Base-by-base conservation (phyloP, 495 filamentous ascomycete species). In the Aspergillus mulundensis region DNA sequence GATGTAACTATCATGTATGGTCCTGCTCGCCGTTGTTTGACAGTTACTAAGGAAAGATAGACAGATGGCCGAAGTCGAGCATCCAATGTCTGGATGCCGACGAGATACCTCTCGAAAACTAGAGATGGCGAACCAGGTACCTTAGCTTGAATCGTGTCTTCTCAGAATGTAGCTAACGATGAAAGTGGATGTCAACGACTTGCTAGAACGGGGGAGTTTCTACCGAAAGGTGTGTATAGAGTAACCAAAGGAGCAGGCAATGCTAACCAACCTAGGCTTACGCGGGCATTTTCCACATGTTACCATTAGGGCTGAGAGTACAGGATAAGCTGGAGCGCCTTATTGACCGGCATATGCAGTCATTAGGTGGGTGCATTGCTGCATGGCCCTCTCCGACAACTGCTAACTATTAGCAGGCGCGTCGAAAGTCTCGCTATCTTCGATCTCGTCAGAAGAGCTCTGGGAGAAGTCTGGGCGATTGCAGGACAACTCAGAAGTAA, bases 271-370 rank as follows among this genome's bases (percentile, higher is more conserved):
- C 32, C 1, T 39, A 92, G 84, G 87, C 90, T 38, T 84, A 95
- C 60, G 82, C 93, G 4, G 95, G 94, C 5, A 81, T 98, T 32
- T 97, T 97, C 67, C 95, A 98, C 68, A 79, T 96, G 63, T 77
- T 98, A 8, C 94, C 94, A 1, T 76, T 98, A n/a, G 94, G 94
- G 3, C 77, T 89, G 34, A 79, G 90, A 28, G 90, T 97, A 0
- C 91, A 96, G 64, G 84, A 90, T 45, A 98, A 97, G 67, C 67
- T 97, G 24, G 90, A 97, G 61, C 67, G 68, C 5, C 74, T 97
- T 4, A 87, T 98, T 66, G 91, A 95, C 57, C 90, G 87, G 66
- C 85, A 96, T 66, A 97, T 98, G 94, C 74, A 77, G 24, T 76
- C 74, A 52, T 56, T 96, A 50, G 88, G 90, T 90, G 70, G 53